phyloP scores from a whole-genome alignment of 768 basidiomycete genomes.

The Boletus insuetus region DNA sequence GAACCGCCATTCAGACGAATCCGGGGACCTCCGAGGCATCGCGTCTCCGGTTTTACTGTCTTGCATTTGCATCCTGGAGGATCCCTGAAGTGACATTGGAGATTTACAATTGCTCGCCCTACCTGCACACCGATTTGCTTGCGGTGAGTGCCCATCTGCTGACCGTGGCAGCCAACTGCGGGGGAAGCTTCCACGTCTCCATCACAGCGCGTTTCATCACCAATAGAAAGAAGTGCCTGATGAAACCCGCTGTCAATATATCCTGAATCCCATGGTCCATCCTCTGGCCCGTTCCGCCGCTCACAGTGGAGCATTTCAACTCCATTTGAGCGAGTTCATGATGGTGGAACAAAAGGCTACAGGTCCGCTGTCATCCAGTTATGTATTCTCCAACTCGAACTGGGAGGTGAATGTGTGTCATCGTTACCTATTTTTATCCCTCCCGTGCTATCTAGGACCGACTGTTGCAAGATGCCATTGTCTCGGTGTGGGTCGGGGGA shows the following conservation, averaged over 20 bases:
- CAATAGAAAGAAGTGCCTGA: background rate
- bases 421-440: background rate
- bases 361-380: too few species aligned
- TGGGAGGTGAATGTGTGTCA: background rate
- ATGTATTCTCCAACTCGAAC: too few species aligned
- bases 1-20: background rate
- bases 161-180: background rate
- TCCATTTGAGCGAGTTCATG: background rate
- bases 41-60: too few species aligned
- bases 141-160: background rate
- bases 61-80: too few species aligned
- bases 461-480: background rate
- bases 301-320: background rate
- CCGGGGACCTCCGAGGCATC: too few species aligned
- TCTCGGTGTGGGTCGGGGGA: background rate
- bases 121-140: background rate
- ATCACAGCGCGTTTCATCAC: background rate
- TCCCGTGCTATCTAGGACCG: too few species aligned
- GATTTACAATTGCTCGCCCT: background rate
- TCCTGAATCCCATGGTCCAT: background rate
- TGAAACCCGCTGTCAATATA: background rate
- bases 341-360: too few species aligned
- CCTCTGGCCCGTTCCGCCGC: background rate
- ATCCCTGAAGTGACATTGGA: too few species aligned
- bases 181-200: background rate